Evolutionary conservation across 1,139 yeast genomes (phyloP).

Genomic region (Saccharomyces hybrid): DNA sequence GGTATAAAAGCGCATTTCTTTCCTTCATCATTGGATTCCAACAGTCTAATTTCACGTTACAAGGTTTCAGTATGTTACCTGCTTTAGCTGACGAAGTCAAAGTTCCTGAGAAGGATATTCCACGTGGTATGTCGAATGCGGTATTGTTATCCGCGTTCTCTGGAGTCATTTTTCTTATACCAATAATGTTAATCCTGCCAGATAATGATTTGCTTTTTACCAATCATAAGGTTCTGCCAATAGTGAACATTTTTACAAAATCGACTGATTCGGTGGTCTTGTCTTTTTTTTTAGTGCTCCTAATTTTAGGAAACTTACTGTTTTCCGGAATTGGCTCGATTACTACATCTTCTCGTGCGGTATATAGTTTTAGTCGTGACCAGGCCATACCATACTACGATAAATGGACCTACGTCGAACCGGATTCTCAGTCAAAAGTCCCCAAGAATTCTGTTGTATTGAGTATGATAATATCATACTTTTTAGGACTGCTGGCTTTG

Average conservation of each 20-base stretch:
- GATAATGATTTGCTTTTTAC: constrained; percentile 50
- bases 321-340: constrained; percentile 76
- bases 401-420: constrained; percentile 59
- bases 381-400: constrained; percentile 71
- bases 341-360: constrained; percentile 80
- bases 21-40: constrained; percentile 72
- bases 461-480: constrained; percentile 57
- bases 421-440: constrained; percentile 46
- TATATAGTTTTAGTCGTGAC: constrained; percentile 84
- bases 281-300: constrained; percentile 56
- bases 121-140: constrained; percentile 66
- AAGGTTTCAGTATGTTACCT: constrained; percentile 77
- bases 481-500: constrained; percentile 57
- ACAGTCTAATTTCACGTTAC: constrained; percentile 69
- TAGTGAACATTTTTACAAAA: constrained; percentile 51
- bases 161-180: constrained; percentile 66
- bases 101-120: constrained; percentile 65
- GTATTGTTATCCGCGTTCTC: constrained; percentile 57
- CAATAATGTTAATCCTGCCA: constrained; percentile 64
- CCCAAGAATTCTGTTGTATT: constrained; percentile 69
- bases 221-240: constrained; percentile 57
- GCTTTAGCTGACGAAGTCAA: constrained; percentile 79
- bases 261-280: constrained; percentile 63
- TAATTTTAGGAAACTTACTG: constrained; percentile 62
- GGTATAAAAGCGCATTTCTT: constrained; percentile 54